Evolutionary conservation across 306 rosid genomes (phyloP), one percentile per base, ranked within the genome.

Genomic region (Aeschynomene evenia): DNA sequence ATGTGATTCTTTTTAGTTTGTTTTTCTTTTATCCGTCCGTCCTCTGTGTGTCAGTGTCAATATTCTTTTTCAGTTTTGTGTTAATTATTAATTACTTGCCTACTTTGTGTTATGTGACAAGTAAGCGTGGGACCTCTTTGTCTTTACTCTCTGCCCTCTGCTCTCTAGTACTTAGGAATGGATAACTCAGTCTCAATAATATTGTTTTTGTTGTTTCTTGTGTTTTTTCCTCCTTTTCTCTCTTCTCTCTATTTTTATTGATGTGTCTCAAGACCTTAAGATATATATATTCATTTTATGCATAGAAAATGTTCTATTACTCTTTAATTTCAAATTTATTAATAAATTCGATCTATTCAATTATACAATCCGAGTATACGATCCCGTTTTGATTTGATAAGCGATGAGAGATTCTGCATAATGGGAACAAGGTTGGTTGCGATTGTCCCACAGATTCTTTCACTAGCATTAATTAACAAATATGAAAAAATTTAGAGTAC

Each of bases 71-170:
- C 4, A 1, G 2, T 13, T 5, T 23, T 12, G 2, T 18, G 15
- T 37, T 23, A 19, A 9, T 26, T 13, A 2, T 37, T 23, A 19
- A 9, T 26, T 13, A 2, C 21, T 24, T 13, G 3, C 0, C 0
- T 53, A 2, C n/a, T 23, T 62, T 29, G 8, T 77, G 13, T 50
- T 9, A 10, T 59, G 77, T 59, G 42, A 61, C 36, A 77, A 11
- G 13, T 43, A 21, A 73, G 60, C 13, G 71, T 40, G 71, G 15
- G 24, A 23, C 24, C 24, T 51, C 4, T 13, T 1, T 59, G 22
- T 28, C 55, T n/a, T n/a, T n/a, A n/a, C n/a, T n/a, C n/a, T n/a
- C n/a, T n/a, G n/a, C n/a, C n/a, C n/a, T n/a, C n/a, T n/a, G n/a
- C 21, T 7, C 7, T 70, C n/a, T 29, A 60, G 22, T n/a, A n/a